phyloP scores from a whole-genome alignment of 169 alveolate species.

The Plasmodium cynomolgi region DNA sequence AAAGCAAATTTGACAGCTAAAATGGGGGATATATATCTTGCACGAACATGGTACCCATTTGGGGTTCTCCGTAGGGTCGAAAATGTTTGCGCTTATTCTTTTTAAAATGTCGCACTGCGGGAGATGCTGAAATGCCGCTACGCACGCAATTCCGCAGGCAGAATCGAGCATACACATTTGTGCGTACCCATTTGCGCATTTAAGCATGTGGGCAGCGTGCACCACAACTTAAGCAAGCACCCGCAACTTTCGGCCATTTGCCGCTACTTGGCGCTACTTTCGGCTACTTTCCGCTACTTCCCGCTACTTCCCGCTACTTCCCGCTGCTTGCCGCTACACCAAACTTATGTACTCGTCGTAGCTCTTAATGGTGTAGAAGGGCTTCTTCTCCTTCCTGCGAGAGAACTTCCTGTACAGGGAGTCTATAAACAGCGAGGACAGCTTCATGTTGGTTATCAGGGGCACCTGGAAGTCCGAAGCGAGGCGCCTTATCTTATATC shows the following conservation, averaged over 20 bases:
- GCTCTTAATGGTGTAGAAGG: constrained; percentile 79
- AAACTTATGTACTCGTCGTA: constrained; percentile 81
- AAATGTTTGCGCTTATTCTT: not conserved
- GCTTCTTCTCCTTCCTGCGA: constrained; percentile 76
- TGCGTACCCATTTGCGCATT: not conserved
- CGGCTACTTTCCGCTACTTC: not conserved
- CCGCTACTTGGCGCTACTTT: not conserved
- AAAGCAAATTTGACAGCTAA: not conserved
- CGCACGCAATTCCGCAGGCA: not conserved
- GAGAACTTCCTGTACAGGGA: constrained; percentile 79
- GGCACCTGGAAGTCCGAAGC: constrained; percentile 81
- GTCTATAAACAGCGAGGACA: constrained; percentile 81
- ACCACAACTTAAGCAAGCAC: not conserved
- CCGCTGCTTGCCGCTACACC: not conserved
- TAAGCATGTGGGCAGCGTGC: not conserved
- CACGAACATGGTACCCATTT: not conserved
- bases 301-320: not conserved
- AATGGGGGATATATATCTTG: not conserved
- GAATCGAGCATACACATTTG: no score
- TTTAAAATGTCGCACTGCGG: not conserved
- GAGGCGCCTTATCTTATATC: constrained; percentile 82
- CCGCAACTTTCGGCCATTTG: not conserved
- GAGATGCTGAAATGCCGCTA: not conserved
- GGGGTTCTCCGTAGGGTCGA: not conserved
- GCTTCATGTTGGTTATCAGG: constrained; percentile 77